These are phyloP conservation scores for Trichoderma erinaceum DNA, from an alignment of 495 filamentous ascomycete species.

Conservation along the genomic window DNA sequence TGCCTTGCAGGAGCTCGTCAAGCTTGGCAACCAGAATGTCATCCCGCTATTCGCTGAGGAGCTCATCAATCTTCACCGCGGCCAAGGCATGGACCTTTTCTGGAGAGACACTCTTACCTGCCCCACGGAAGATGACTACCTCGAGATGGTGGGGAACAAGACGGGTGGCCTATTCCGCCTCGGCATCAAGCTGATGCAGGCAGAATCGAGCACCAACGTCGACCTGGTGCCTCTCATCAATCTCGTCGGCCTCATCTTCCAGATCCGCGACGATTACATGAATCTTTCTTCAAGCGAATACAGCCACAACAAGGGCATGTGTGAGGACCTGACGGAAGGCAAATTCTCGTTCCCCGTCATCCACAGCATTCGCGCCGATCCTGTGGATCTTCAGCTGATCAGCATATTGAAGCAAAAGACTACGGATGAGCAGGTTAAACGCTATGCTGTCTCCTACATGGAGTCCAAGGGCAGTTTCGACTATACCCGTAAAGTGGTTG, in stretches of 20 bases:
- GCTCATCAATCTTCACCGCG: constrained; percentile 86
- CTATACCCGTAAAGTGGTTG: constrained; percentile 68
- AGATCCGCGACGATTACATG: constrained; percentile 94
- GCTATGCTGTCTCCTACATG: constrained; percentile 89
- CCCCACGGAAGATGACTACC: constrained; percentile 91
- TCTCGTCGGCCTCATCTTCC: constrained; percentile 85
- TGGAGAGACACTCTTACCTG: constrained; percentile 94
- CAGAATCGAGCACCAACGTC: constrained; percentile 58
- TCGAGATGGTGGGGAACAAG: constrained; percentile 98
- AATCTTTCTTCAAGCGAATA: constrained; percentile 74
- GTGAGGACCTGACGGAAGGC: constrained; percentile 94
- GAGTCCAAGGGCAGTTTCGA: constrained; percentile 81
- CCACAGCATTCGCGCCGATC: constrained; percentile 81
- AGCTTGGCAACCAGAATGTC: constrained; percentile 62
- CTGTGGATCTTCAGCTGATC: constrained; percentile 71
- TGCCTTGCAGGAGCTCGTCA: constrained; percentile 74
- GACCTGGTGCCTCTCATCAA: constrained; percentile 86
- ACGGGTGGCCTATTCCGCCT: constrained; percentile 93
- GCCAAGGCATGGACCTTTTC: constrained; percentile 96
- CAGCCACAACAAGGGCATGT: constrained; percentile 85
- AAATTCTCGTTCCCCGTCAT: constrained; percentile 98
- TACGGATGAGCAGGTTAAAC: constrained; percentile 78
- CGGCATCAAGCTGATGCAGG: constrained; percentile 94
- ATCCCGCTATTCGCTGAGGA: constrained; percentile 83
- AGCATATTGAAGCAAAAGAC: constrained; percentile 92